phyloP scores from a whole-genome alignment of 805 yeast species.

The Wickerhamomyces kurtzmanii region DNA sequence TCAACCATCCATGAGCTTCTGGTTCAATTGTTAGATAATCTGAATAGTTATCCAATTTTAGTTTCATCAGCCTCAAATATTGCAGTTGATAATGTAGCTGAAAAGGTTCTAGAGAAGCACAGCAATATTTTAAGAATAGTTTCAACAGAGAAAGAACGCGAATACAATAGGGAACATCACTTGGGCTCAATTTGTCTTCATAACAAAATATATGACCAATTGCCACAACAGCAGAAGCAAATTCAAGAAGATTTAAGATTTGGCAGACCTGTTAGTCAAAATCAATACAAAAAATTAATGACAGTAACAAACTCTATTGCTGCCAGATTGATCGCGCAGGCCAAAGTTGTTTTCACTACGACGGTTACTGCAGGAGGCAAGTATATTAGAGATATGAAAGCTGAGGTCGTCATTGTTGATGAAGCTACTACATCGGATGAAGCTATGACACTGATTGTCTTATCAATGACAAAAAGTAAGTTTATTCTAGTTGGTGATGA shows the following conservation, averaged over 20 bases:
- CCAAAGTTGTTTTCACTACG: conserved; percentile 63
- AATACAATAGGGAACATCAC: conserved; percentile 48
- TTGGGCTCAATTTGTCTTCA: conserved; percentile 54
- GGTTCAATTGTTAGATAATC: conserved; percentile 42
- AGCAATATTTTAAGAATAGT: conserved; percentile 46
- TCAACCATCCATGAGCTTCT: conserved; percentile 59
- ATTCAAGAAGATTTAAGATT: conserved; percentile 31
- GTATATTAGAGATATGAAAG: conserved; percentile 43
- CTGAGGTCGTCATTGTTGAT: conserved; percentile 68
- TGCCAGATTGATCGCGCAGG: conserved; percentile 46
- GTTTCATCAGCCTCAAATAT: conserved; percentile 72
- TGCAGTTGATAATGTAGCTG: conserved; percentile 72
- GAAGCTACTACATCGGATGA: conserved; percentile 75
- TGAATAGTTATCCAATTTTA: conserved; percentile 50
- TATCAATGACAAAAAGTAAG: conserved; percentile 56
- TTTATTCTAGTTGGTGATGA: conserved; percentile 72
- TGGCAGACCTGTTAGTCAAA: conserved; percentile 33
- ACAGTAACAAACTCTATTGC: conserved; percentile 33
- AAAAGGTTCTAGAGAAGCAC: conserved; percentile 45
- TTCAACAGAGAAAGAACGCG: conserved; percentile 50
- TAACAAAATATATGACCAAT: conserved; percentile 40
- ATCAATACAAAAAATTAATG: conserved; percentile 39
- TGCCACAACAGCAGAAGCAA: conserved; percentile 35
- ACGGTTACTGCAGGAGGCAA: conserved; percentile 69
- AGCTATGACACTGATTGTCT: conserved; percentile 60